Evolutionary conservation across 2,329 filamentous ascomycete species (phyloP), one percentile per base, ranked within the genome.

Genomic region (Shiraia bambusicola): DNA sequence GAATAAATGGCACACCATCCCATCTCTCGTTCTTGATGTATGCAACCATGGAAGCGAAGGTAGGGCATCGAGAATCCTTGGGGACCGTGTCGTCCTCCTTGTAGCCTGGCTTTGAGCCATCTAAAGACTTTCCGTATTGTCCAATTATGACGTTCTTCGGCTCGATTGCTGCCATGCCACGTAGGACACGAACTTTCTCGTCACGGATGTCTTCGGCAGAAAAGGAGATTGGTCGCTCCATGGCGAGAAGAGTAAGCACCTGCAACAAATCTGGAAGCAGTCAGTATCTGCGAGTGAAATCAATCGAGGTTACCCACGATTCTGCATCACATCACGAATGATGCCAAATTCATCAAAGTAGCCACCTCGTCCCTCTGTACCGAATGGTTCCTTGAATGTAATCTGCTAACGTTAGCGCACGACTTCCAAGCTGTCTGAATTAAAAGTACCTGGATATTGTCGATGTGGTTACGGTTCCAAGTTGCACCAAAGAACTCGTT

Each of bases 261-360:
- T 98, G 93, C 42, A 98, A 83, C 63, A 98, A 76, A 74, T 98
- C 77, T 80, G 39, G 26, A 16, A 15, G 34, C 14, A 40, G 35
- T 65, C 47, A 56, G 65, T 42, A 4, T 25, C 14, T 14, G n/a
- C 4, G 14, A 11, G 3, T 34, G 6, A 25, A 13, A 12, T n/a
- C 14, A 9, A n/a, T 12, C 17, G 32, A 12, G 3, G 12, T 19
- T 25, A 72, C 77, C 58, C 61, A 80, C 77, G 93, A 79, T 98
- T 98, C 76, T 98, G 93, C 93, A 98, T 97, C 58, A 98, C 93
- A 77, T 98, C 94, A 68, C 94, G 90, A 64, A 98, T 90, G 71
- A 98, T 98, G 66, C 93, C 94, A 63, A 98, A 98, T 75, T 98
- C 93, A 67, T 98, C 94, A 68, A 98, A 98, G 77, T 98, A 98